A percentile compares a stretch with the other conserved stretches of the same genome.
These are phyloP conservation scores for Cetraspora pellucida DNA, from an alignment of 192 early-diverging fungal species.

Conservation along the genomic window DNA sequence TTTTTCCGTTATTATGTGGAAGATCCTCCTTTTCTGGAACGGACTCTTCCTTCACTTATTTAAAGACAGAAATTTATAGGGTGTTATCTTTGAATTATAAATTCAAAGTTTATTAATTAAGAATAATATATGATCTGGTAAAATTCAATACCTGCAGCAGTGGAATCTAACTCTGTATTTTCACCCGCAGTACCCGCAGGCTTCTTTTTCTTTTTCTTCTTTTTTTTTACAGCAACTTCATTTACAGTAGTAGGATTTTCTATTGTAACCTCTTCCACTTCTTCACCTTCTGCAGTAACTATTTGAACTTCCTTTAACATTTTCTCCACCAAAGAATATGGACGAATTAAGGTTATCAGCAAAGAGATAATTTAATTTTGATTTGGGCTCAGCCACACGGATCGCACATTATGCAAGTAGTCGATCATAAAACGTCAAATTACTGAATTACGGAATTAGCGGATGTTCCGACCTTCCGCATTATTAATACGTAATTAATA, in stretches of 20 bases:
- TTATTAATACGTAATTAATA: too few relatives aligned
- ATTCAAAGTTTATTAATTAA: not conserved
- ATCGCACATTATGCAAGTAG: too few relatives aligned
- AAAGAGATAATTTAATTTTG: too few relatives aligned
- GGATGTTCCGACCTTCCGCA: too few relatives aligned
- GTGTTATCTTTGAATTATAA: too few relatives aligned
- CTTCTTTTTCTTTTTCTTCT: conserved; percentile 18
- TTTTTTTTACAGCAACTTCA: not conserved
- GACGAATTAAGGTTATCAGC: too few relatives aligned
- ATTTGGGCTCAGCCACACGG: too few relatives aligned
- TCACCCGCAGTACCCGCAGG: not conserved
- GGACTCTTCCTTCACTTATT: too few relatives aligned
- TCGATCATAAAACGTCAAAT: too few relatives aligned
- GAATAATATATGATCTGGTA: not conserved
- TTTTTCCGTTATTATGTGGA: not conserved
- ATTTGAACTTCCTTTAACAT: not conserved
- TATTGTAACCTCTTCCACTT: not conserved
- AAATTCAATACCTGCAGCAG: not conserved
- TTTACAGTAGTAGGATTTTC: not conserved
- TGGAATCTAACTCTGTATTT: not conserved
- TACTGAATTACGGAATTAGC: too few relatives aligned
- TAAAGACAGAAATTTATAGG: too few relatives aligned
- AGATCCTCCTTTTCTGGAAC: not conserved
- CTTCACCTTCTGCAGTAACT: not conserved
- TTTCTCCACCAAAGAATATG: too few relatives aligned